Base-by-base conservation (phyloP, 2,329 filamentous ascomycete species). In the Ceratocystiopsis brevicomis region DNA sequence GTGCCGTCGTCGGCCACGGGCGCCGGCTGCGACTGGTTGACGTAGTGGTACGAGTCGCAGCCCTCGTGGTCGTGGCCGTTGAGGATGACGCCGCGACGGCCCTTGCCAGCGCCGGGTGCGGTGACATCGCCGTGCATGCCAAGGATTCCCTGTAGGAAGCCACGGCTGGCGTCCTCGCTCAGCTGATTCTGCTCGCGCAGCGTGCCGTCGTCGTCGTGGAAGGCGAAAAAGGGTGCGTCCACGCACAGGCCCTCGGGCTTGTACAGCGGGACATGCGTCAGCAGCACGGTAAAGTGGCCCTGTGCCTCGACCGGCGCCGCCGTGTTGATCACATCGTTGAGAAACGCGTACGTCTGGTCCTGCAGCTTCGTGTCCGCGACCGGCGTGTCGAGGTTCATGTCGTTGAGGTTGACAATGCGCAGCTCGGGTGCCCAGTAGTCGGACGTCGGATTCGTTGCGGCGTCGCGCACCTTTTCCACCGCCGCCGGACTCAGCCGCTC, bases 31-130 rank as follows among this genome's bases (percentile, higher is more conserved):
- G 67, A 69, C 54, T 79, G 76, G 58, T 82, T 78, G 56, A 85
- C 69, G 53, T 72, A 88, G 63, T 98, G 90, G 54, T 81, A 80
- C 9, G 79, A 81, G 59, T 96, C 86, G 56, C 90, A 98, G 8
- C 90, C 90, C 51, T 82, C 83, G 58, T 98, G 90, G 55, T 98
- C 90, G 57, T 98, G 90, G 0, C 90, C 90, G 40, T 87, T 95
- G 36, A 98, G 62, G 21, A 98, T 76, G 6, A 96, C 62, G 1
- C 88, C 87, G 10, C 66, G 70, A 15, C 84, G 68, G 1, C 85
- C 84, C 42, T 63, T 62, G 1, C 85, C 85, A 12, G 60, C 56
- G 0, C 66, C 75, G 1, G 73, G 64, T 0, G 73, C 79, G 30
- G 63, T 58, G 1, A 62, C 53, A 48, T 82, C 70, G 6, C 71